These are phyloP conservation scores for Malus orientalis DNA, from an alignment of 306 rosid species.

Conservation along the genomic window DNA sequence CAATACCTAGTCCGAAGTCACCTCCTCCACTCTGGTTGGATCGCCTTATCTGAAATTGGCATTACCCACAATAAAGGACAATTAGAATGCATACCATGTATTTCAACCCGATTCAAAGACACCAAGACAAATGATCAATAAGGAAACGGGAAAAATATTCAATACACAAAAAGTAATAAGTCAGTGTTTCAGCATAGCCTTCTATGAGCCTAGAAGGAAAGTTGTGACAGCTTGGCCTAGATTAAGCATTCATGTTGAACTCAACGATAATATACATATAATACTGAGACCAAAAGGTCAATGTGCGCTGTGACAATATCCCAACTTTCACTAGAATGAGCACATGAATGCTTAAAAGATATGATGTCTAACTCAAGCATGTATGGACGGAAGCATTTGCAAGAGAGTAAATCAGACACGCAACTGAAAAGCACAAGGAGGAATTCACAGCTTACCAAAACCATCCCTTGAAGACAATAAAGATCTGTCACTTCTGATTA, in stretches of 20 bases:
- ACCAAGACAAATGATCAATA: background rate
- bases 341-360: background rate
- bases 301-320: background rate
- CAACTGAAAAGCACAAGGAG: background rate
- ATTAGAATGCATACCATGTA: background rate
- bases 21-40: conserved; percentile 37
- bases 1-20: background rate
- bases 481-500: conserved; percentile 24
- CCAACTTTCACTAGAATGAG: background rate
- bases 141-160: background rate
- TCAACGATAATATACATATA: background rate
- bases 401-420: background rate
- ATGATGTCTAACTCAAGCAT: background rate
- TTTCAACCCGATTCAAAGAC: background rate
- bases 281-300: background rate
- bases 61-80: background rate
- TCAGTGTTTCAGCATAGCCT: background rate
- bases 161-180: background rate
- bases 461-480: conserved; percentile 27
- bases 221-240: background rate
- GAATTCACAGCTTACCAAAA: conserved; percentile 18
- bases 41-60: conserved; percentile 23
- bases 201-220: background rate
- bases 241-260: background rate
- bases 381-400: background rate